These are phyloP conservation scores for Vaccinium myrtillus DNA, from an alignment of 148 eudicot species.

Conservation along the genomic window DNA sequence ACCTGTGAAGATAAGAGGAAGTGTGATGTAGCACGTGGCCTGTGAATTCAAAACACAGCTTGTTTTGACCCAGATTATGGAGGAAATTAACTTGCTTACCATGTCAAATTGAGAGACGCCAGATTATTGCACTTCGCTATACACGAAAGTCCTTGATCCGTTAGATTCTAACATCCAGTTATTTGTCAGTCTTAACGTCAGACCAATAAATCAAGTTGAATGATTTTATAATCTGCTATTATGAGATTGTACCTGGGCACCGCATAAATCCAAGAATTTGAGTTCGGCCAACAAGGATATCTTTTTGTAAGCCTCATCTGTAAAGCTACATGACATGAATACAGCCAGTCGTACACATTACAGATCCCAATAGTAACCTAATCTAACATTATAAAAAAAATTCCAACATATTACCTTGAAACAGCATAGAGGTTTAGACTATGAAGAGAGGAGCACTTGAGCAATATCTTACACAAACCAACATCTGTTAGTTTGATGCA, in stretches of 20 bases:
- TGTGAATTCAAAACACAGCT: neutral
- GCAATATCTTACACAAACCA: constrained; percentile 70
- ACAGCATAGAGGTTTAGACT: constrained; percentile 88
- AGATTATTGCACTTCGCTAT: constrained; percentile 78
- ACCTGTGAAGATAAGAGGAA: constrained; percentile 48
- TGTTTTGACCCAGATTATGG: neutral
- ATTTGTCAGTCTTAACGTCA: constrained; percentile 22
- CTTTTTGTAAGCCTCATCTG: constrained; percentile 67
- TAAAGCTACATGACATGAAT: constrained; percentile 51
- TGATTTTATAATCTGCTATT: neutral
- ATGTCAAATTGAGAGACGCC: constrained; percentile 74
- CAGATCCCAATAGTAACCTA: constrained; percentile 2
- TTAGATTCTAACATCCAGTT: constrained; percentile 54
- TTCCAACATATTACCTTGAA: constrained; percentile 50
- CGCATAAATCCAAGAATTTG: constrained; percentile 86
- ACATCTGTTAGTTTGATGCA: constrained; percentile 77
- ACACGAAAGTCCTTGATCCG: constrained; percentile 70
- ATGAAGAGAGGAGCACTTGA: constrained; percentile 60
- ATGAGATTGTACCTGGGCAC: constrained; percentile 76
- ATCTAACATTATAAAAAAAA: neutral
- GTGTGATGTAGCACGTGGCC: neutral
- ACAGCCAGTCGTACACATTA: neutral
- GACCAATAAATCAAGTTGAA: constrained; percentile 1
- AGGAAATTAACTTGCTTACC: constrained; percentile 36
- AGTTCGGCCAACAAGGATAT: constrained; percentile 60